Evolutionary conservation across 1,284 basidiomycete genomes (phyloP).

Genomic region (Agaricales sp.): DNA sequence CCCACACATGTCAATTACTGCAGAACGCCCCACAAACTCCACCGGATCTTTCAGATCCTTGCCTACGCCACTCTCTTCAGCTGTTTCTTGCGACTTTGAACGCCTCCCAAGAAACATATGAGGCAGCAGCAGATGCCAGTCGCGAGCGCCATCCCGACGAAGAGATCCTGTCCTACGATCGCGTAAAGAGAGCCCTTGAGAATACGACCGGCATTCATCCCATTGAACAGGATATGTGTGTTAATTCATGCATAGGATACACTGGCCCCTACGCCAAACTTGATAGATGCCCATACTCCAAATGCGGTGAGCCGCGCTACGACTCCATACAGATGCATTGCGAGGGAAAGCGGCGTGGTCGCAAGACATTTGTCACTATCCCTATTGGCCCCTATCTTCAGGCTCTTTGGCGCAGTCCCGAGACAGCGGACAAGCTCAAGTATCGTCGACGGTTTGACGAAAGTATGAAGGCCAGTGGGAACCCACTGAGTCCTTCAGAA

Average conservation of each 20-base stretch:
- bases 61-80: too few species aligned
- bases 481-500: slow-evolving; percentile 9
- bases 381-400: neutral
- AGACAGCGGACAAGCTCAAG: neutral
- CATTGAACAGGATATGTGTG: slow-evolving; percentile 15
- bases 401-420: neutral
- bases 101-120: neutral
- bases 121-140: neutral
- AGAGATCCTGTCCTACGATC: too few species aligned
- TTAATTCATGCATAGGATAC: slow-evolving; percentile 14
- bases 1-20: too few species aligned
- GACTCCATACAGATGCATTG: neutral
- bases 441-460: neutral
- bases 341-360: neutral
- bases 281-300: slow-evolving; percentile 10
- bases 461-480: neutral
- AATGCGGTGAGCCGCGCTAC: neutral
- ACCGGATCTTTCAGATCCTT: too few species aligned
- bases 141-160: too few species aligned
- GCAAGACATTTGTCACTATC: neutral
- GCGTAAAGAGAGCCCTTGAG: too few species aligned
- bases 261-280: slow-evolving; percentile 13
- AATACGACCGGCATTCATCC: slow-evolving; percentile 12
- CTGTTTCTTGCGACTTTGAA: too few species aligned
- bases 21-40: too few species aligned